Evolutionary conservation across 176 grass and related monocot genomes (phyloP), one percentile per base, ranked within the genome.

Genomic region (Areca catechu): DNA sequence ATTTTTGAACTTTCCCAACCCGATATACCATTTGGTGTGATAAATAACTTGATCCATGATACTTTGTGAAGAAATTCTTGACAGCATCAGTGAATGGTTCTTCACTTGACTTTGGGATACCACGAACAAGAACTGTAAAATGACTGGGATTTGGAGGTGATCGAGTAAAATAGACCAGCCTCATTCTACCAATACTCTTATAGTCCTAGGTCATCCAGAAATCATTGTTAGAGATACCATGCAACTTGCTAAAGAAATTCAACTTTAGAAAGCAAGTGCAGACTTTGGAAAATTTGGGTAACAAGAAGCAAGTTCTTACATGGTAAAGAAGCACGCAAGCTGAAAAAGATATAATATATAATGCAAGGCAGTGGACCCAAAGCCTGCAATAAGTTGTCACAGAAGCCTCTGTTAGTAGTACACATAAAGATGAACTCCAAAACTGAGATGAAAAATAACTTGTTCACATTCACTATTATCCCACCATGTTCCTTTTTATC

Each of bases 1-100:
- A 97, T 77, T 80, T 97, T 27, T 97, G 86, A 68, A 97, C 53
- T 70, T 85, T 97, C 29, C 92, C 92, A 74, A 52, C 92, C 81
- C 86, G 83, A 70, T 72, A 80, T 56, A 88, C 75, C 53, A 97
- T 66, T 54, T 91, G 92, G 78, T 91, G 86, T 51, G 92, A 82
- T 50, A 88, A 68, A 61, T 97, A 97, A 75, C 71, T 88, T n/a
- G 86, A 81, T 17, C 77, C 80, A 63, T 97, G 83, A 64, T 97
- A 97, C 57, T 79, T 85, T 19, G 86, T 91, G 76, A 91, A 97
- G 74, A 91, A 97, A 64, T 58, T 77, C 56, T 54, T 71, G 50
- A 91, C 77, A 21, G 83, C 68, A n/a, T 78, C 73, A 69, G 61
- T 77, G 48, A 81, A 71, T 71, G 86, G 62, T 82, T 74, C 72